Conservation (phyloP, 73 alveolate genomes). For the Diophrys sp. region DNA sequence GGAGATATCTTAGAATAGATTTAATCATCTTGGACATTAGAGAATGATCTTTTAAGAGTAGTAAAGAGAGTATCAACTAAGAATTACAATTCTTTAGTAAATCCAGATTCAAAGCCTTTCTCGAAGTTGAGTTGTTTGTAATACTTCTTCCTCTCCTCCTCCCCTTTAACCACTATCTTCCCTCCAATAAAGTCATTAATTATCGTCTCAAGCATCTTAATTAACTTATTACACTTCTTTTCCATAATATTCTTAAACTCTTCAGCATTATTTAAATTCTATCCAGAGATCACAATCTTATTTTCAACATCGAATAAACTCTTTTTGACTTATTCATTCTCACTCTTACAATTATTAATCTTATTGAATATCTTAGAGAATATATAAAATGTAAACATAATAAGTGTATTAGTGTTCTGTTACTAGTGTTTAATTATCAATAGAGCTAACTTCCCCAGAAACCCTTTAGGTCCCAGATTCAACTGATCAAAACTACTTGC, state of each 20-base stretch:
- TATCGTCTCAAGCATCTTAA: neutral
- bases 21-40: constrained; percentile 17
- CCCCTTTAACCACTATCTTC: neutral
- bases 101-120: constrained; percentile 10
- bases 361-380: constrained; percentile 13
- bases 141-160: constrained; percentile 1
- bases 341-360: neutral
- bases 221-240: neutral
- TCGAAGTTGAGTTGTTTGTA: neutral
- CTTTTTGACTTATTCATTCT: neutral
- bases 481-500: constrained; percentile 9
- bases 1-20: neutral
- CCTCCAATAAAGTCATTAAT: neutral
- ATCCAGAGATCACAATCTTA: too few relatives aligned
- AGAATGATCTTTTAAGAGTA: constrained; percentile 10
- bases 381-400: constrained; percentile 20
- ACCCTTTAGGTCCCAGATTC: constrained; percentile 3
- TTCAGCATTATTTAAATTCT: neutral
- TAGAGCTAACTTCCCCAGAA: constrained; percentile 27
- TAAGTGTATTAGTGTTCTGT: constrained; percentile 27
- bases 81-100: constrained; percentile 29
- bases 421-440: constrained; percentile 22
- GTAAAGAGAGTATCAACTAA: constrained; percentile 20
- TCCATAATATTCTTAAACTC: neutral
- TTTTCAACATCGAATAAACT: neutral